Evolutionary conservation across 2,329 filamentous ascomycete species (phyloP).

Genomic region (Colletotrichum sp.): DNA sequence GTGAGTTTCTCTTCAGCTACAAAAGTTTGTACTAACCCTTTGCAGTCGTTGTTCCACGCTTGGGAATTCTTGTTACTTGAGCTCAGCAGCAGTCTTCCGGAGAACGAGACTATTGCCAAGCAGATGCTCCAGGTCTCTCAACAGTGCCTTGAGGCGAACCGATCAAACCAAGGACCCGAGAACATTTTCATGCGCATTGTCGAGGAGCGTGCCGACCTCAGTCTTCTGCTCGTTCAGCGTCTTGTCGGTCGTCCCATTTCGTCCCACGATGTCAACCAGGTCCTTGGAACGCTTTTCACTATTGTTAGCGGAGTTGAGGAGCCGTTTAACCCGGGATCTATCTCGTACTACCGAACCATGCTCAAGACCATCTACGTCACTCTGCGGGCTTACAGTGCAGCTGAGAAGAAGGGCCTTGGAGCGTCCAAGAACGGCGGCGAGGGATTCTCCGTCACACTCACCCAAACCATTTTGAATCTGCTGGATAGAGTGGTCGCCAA

Average conservation of each 20-base stretch:
- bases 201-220: constrained; percentile 78
- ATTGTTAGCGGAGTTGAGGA: constrained; percentile 60
- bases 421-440: constrained; percentile 28
- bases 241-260: constrained; percentile 66
- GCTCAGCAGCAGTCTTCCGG: constrained; percentile 70
- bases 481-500: constrained; percentile 79
- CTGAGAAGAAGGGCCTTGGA: constrained; percentile 29
- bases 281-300: constrained; percentile 55
- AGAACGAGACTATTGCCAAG: constrained; percentile 61
- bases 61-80: constrained; percentile 91
- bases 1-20: constrained; percentile 51
- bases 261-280: constrained; percentile 55
- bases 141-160: constrained; percentile 81
- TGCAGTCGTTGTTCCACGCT: constrained; percentile 78
- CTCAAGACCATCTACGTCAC: constrained; percentile 86
- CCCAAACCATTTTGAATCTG: constrained; percentile 76
- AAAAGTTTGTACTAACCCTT: constrained; percentile 26
- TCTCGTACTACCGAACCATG: constrained; percentile 80
- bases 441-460: constrained; percentile 47
- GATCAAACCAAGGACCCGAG: constrained; percentile 73
- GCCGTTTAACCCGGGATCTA: constrained; percentile 55
- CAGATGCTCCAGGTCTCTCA: constrained; percentile 77
- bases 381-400: constrained; percentile 66
- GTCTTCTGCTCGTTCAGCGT: constrained; percentile 81
- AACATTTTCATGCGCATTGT: constrained; percentile 82